Percentiles rank a stretch among this genome's conserved stretches.
Evolutionary conservation across 306 rosid species (phyloP).

Genomic region (Vigna reflexopilosa): DNA sequence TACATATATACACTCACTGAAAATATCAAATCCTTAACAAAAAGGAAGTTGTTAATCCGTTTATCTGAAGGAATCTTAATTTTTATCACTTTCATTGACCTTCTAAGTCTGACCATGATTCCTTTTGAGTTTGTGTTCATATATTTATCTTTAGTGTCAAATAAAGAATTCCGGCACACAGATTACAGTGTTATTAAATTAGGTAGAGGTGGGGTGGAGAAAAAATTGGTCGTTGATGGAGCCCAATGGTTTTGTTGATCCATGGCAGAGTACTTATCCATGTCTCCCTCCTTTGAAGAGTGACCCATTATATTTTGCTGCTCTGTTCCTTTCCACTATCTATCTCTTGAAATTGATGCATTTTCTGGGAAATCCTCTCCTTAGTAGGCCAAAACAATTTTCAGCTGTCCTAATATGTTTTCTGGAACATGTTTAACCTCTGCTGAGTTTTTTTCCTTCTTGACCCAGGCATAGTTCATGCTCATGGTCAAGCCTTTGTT

Average conservation of each 20-base stretch:
- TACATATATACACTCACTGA: background rate
- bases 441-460: background rate
- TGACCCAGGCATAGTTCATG: background rate
- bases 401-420: background rate
- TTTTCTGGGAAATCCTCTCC: constrained; percentile 7
- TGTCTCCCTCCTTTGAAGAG: background rate
- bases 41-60: background rate
- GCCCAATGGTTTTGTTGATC: background rate
- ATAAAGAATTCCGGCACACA: background rate
- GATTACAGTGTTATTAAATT: background rate
- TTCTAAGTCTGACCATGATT: background rate
- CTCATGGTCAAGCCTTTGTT: background rate
- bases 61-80: background rate
- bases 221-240: constrained; percentile 9
- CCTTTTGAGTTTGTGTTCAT: constrained; percentile 6
- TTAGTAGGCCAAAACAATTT: background rate
- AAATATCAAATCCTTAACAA: background rate
- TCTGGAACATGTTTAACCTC: background rate
- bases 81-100: constrained; percentile 10
- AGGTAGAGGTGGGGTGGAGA: background rate
- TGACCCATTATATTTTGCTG: background rate
- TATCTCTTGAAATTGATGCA: background rate
- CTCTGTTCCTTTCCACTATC: background rate
- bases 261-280: background rate
- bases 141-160: constrained; percentile 15